These are phyloP conservation scores for Mucor lusitanicus DNA, from an alignment of 371 early-diverging fungal genomes.

Conservation along the genomic window DNA sequence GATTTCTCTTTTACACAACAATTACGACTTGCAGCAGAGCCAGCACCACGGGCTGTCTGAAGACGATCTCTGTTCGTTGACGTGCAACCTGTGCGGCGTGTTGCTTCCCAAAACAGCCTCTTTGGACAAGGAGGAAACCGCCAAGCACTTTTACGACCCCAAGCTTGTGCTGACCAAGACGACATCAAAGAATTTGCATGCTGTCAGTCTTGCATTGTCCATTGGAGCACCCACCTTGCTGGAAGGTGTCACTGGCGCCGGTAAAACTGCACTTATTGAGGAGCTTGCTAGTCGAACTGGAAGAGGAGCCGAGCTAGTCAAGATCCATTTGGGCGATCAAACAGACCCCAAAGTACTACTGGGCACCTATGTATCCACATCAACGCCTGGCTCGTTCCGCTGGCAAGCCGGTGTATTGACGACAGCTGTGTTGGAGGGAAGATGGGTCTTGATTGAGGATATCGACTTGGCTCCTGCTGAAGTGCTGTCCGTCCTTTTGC, in stretches of 20 bases:
- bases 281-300: constrained; percentile 83
- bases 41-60: constrained; percentile 27
- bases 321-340: constrained; percentile 98
- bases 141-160: constrained; percentile 27
- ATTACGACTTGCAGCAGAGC: constrained; percentile 28
- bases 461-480: constrained; percentile 98
- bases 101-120: constrained; percentile 45
- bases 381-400: constrained; percentile 88
- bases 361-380: constrained; percentile 96
- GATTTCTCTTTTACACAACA: constrained; percentile 37
- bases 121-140: constrained; percentile 16
- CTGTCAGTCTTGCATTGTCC: constrained; percentile 83
- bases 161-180: constrained; percentile 74
- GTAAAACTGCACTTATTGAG: constrained; percentile 95
- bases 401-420: constrained; percentile 98
- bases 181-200: constrained; percentile 72
- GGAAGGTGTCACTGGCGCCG: constrained; percentile 92
- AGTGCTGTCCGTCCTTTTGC: constrained; percentile 93
- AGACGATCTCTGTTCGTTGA: constrained; percentile 55
- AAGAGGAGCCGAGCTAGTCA: constrained; percentile 76
- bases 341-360: constrained; percentile 97
- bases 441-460: constrained; percentile 99
- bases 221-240: constrained; percentile 89
- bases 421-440: constrained; percentile 92
- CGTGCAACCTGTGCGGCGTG: constrained; percentile 69